Percentiles rank a stretch among this genome's conserved stretches.
Evolutionary conservation across 2,329 filamentous ascomycete species (phyloP).

Genomic region (Pseudogymnoascus sp.): DNA sequence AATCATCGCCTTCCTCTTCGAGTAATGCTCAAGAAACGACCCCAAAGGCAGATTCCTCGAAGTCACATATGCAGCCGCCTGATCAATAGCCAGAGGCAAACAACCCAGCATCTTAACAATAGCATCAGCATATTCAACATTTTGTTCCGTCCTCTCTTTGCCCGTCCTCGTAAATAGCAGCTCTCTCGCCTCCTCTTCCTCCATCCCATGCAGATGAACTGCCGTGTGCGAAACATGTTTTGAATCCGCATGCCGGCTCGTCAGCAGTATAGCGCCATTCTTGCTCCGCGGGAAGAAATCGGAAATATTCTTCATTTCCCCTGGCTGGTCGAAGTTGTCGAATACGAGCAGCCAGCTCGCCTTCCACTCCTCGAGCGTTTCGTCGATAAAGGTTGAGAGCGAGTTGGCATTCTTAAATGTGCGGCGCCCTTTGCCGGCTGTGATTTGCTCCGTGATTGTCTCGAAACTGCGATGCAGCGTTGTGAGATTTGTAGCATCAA

Average conservation of each 20-base stretch:
- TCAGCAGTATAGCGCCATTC: slow-evolving; percentile 14
- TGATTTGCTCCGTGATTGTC: slow-evolving; percentile 16
- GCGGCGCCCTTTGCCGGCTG: neutral
- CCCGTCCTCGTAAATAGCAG: slow-evolving; percentile 8
- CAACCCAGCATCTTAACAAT: slow-evolving; percentile 21
- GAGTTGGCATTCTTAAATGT: neutral
- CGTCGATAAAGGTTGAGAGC: neutral
- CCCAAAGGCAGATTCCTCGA: slow-evolving; percentile 18
- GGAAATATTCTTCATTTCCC: slow-evolving; percentile 5
- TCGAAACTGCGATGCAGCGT: slow-evolving; percentile 18
- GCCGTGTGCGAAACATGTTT: slow-evolving; percentile 12
- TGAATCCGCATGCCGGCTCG: slow-evolving; percentile 16
- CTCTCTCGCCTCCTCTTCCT: slow-evolving; percentile 14
- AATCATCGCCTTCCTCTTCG: slow-evolving; percentile 15
- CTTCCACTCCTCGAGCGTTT: neutral
- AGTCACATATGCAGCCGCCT: slow-evolving; percentile 28
- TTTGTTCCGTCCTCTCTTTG: neutral
- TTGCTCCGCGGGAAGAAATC: slow-evolving; percentile 8
- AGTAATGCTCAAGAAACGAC: slow-evolving; percentile 22
- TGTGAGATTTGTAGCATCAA: slow-evolving; percentile 19
- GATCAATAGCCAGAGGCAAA: slow-evolving; percentile 26
- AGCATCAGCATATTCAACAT: slow-evolving; percentile 10
- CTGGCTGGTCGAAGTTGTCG: slow-evolving; percentile 17
- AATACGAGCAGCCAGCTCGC: slow-evolving; percentile 15
- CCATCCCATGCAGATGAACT: slow-evolving; percentile 7